These are phyloP conservation scores for Morella rubra DNA, from an alignment of 306 rosid species.

Conservation along the genomic window DNA sequence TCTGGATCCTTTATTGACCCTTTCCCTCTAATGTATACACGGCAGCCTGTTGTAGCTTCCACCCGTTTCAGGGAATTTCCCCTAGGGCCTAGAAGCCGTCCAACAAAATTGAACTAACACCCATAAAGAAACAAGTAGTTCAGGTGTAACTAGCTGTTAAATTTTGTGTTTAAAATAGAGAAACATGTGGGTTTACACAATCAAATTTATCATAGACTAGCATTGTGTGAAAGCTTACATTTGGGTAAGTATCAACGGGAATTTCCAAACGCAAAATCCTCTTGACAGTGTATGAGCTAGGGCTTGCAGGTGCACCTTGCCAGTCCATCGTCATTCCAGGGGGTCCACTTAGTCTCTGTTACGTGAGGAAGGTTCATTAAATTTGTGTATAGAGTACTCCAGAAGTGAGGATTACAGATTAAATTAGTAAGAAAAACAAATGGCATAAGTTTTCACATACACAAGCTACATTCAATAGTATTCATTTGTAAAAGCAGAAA, in stretches of 20 bases:
- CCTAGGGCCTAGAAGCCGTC: slow-evolving; percentile 94
- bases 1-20: slow-evolving; percentile 94
- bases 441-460: slow-evolving; percentile 1
- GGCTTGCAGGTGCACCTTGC: slow-evolving; percentile 98
- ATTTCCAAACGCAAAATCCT: slow-evolving; percentile 93
- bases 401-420: not conserved
- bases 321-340: slow-evolving; percentile 97
- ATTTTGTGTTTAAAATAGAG: slow-evolving; percentile 15
- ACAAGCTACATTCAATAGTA: slow-evolving; percentile 3
- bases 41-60: slow-evolving; percentile 95
- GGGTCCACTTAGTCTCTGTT: slow-evolving; percentile 75
- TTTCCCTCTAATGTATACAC: slow-evolving; percentile 89
- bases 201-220: slow-evolving; percentile 23
- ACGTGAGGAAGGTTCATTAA: slow-evolving; percentile 15
- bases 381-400: slow-evolving; percentile 10
- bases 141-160: slow-evolving; percentile 25
- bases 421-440: not conserved
- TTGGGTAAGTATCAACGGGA: slow-evolving; percentile 91
- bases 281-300: slow-evolving; percentile 88
- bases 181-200: slow-evolving; percentile 16
- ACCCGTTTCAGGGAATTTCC: slow-evolving; percentile 96
- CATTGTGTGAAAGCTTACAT: slow-evolving; percentile 47
- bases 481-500: not conserved
- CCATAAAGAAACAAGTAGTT: slow-evolving; percentile 32
- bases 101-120: slow-evolving; percentile 87